Base-by-base conservation (phyloP, 805 yeast species). In the Myxozyma lipomycoides region DNA sequence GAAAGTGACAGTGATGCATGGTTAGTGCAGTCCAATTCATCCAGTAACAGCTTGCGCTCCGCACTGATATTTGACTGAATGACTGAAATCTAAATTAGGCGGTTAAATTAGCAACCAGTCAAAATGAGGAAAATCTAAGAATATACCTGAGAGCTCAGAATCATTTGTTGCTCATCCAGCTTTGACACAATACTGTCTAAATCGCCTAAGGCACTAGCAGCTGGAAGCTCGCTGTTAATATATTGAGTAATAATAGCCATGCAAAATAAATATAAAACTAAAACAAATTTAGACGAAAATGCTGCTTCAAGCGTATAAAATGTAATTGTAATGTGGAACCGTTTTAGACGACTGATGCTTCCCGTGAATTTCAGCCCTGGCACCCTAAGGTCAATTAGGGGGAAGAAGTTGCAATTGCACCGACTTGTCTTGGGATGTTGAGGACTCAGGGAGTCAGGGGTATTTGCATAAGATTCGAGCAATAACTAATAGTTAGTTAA, bases 191-290 rank as follows among this genome's bases (percentile, higher is more conserved):
- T 43, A 35, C 34, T 23, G 39, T 55, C 59, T 17, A 55, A 45
- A 10, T 40, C 46, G 12, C 30, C 48, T 5, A 55, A 40, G 10
- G 49, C 32, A 3, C 48, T 53, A 24, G 42, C 40, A 3, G 39
- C 34, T 4, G 58, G 53, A 2, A 55, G 36, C 30, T 40, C 45
- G 15, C 36, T 44, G 35, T 51, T 55, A 10, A 55, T 42, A 28
- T 47, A 55, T 19, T 47, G 51, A 15, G 53, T 46, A n/a, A 55
- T 43, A 3, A 48, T 25, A 7, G 42, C 45, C 56, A 52, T 52
- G 18, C 26, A 9, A 15, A 7, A 6, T 15, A 17, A 35, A 9
- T 7, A 28, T 12, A 28, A 12, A n/a, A n/a, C n/a, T n/a, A n/a
- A n/a, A n/a, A n/a, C n/a, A n/a, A n/a, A n/a, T n/a, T n/a, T n/a